Percentiles rank a stretch among this genome's conserved stretches.
Evolutionary conservation across 768 basidiomycete genomes (phyloP).

Genomic region (Tubosaeta sp.): DNA sequence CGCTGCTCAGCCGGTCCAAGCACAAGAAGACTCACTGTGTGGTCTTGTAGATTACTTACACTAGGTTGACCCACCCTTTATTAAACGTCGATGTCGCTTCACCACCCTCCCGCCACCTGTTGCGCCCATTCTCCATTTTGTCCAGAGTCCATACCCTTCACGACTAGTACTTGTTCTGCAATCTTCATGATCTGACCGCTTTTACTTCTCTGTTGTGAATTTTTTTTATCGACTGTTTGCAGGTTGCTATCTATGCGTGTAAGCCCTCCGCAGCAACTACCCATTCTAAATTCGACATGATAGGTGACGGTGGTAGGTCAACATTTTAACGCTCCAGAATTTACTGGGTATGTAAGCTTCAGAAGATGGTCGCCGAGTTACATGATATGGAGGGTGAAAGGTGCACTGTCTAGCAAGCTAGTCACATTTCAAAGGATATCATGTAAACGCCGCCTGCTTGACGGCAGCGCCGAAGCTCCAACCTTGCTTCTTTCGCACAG

Average conservation of each 20-base stretch:
- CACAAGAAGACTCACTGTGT: slow-evolving; percentile 37
- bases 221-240: slow-evolving; percentile 1
- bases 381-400: no score
- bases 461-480: slow-evolving; percentile 1
- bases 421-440: no score
- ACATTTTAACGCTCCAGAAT: no score
- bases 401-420: no score
- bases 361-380: no score
- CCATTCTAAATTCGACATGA: not conserved
- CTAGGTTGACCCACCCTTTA: slow-evolving; percentile 18
- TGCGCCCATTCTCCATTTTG: slow-evolving; percentile 13
- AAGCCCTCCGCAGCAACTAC: slow-evolving; percentile 12
- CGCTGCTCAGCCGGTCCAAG: slow-evolving; percentile 63
- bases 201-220: slow-evolving; percentile 19
- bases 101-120: slow-evolving; percentile 14
- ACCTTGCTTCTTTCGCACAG: not conserved
- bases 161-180: slow-evolving; percentile 32
- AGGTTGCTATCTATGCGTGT: slow-evolving; percentile 15
- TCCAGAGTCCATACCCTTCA: slow-evolving; percentile 36
- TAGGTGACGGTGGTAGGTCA: no score
- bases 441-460: no score
- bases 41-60: slow-evolving; percentile 40
- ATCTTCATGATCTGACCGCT: slow-evolving; percentile 36
- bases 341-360: no score
- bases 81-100: slow-evolving; percentile 21